Percentiles rank a stretch among this genome's conserved stretches.
phyloP scores from a whole-genome alignment of 2,329 filamentous ascomycete genomes.

The Fusarium metavorans region DNA sequence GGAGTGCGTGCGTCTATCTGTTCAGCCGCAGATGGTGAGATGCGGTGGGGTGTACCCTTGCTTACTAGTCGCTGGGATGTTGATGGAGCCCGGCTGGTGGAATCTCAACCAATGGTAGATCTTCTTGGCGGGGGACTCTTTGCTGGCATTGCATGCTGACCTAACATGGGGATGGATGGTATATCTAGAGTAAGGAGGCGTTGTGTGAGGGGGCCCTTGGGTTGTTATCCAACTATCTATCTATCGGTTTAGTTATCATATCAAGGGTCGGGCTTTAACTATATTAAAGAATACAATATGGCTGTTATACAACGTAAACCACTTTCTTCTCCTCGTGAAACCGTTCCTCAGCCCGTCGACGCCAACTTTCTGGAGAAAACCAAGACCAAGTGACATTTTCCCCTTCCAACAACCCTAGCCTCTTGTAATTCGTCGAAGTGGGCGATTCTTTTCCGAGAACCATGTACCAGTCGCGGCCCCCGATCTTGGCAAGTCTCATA shows the following conservation, averaged over 20 bases:
- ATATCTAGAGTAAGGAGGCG: too few species aligned
- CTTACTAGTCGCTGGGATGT: background rate
- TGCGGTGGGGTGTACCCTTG: background rate
- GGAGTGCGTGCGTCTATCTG: background rate
- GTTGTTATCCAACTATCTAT: too few species aligned
- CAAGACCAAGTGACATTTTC: constrained; percentile 17
- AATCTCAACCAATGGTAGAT: background rate
- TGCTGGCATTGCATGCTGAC: background rate
- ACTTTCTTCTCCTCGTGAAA: constrained; percentile 16
- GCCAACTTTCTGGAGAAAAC: constrained; percentile 15
- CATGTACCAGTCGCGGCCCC: constrained; percentile 14
- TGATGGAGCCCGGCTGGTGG: background rate
- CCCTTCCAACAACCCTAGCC: constrained; percentile 9
- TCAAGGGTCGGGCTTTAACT: too few species aligned
- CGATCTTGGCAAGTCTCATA: constrained; percentile 15
- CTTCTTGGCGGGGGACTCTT: background rate
- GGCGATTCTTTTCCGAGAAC: background rate
- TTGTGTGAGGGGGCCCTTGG: too few species aligned
- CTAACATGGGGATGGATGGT: background rate
- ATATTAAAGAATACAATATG: too few species aligned
- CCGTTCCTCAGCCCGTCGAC: constrained; percentile 6
- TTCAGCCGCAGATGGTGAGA: background rate
- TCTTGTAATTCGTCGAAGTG: background rate
- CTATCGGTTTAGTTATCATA: too few species aligned
- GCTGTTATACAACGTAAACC: background rate